Base-by-base conservation (phyloP, 139 green algal genomes). In the Tetratostichococcus sp. region DNA sequence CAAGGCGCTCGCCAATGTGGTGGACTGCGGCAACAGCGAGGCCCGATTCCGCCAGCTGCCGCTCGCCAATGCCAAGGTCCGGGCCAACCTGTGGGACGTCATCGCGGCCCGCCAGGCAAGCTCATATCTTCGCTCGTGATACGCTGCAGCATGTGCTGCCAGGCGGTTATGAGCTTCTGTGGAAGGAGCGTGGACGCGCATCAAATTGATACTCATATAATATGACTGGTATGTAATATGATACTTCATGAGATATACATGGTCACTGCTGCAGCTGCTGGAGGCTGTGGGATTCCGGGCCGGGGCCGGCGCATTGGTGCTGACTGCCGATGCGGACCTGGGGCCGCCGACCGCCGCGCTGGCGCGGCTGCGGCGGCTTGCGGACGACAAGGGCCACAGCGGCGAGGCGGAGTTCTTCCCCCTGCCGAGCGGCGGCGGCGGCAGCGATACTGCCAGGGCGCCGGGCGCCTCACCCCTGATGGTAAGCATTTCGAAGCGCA, bases 321-420 rank as follows among this genome's bases (percentile, higher is more conserved):
- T 83, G 4, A 22, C 69, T 23, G 75, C 30, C 28, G 66, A 76
- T 23, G 73, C 75, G 6, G 58, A 62, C 0, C 34, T 83, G 68
- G 39, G 33, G 28, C 72, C 50, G 23, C 23, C 76, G 17, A 39
- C 25, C 4, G 75, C 75, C 1, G 68, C 68, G 0, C 68, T 70
- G 0, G 35, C 75, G 21, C 75, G 75, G 23, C 35, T 75, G 35
- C 30, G 69, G 5, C 34, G 69, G 3, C 43, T 79, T 23, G 75
- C 75, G 1, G 50, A 79, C 30, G 33, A 42, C 26, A 79, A 79
- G 69, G 75, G 75, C 66, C 77, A 79, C 77, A 74, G 67, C 58
- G 69, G 77, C 30, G 23, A 14, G 1, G 58, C 70, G 21, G 65
- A 62, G 50, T 62, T 62, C 19, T 62, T 50, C 26, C 23, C 57